Conservation (phyloP, 768 basidiomycete genomes). For the Leccinum truebloodii region DNA sequence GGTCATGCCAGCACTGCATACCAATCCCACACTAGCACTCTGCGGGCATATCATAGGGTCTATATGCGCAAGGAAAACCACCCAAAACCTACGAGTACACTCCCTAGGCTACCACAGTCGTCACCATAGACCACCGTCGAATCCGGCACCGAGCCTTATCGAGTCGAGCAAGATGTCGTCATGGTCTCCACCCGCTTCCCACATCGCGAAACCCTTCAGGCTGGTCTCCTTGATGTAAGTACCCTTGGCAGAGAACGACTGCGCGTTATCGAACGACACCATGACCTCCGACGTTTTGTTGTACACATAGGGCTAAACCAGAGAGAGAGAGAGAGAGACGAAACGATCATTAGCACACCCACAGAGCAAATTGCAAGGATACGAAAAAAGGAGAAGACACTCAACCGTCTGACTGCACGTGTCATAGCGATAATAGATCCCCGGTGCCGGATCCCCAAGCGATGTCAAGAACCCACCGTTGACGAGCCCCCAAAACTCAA, state of each 20-base stretch:
- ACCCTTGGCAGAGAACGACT: constrained; percentile 61
- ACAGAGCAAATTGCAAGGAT: neutral
- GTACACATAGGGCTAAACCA: constrained; percentile 61
- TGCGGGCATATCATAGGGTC: neutral
- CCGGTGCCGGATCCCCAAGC: constrained; percentile 32
- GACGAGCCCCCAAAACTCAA: constrained; percentile 63
- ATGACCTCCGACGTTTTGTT: constrained; percentile 51
- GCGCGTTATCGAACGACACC: constrained; percentile 62
- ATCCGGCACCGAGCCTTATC: constrained; percentile 32
- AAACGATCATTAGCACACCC: neutral
- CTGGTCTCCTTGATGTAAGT: constrained; percentile 51
- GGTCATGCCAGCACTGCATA: too few relatives aligned
- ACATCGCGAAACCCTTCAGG: constrained; percentile 64
- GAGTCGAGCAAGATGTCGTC: constrained; percentile 60
- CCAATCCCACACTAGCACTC: too few relatives aligned
- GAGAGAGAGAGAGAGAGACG: neutral
- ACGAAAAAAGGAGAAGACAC: constrained; percentile 20
- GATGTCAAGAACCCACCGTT: constrained; percentile 44
- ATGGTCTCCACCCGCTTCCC: constrained; percentile 68
- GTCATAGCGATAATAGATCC: constrained; percentile 56
- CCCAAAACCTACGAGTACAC: neutral
- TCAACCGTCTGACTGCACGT: constrained; percentile 67
- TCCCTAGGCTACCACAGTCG: neutral
- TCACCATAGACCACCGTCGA: neutral
- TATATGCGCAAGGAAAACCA: neutral